Evolutionary conservation across 169 alveolate species (phyloP).

Genomic region (Plasmodium blacklocki): DNA sequence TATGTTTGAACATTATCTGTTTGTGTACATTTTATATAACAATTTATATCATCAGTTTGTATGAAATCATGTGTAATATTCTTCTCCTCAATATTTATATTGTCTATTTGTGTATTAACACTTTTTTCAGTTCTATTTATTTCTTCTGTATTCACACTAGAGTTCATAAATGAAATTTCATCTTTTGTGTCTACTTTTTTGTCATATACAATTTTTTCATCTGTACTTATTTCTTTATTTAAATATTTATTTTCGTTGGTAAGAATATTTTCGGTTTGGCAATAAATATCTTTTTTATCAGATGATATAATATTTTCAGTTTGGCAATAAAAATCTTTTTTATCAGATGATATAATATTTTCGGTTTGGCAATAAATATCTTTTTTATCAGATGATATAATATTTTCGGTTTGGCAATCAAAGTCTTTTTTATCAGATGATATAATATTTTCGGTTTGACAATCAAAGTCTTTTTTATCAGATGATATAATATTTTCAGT

Average conservation of each 20-base stretch:
- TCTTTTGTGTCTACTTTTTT: constrained; percentile 11
- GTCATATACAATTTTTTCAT: neutral
- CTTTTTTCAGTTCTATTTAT: neutral
- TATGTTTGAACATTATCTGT: neutral
- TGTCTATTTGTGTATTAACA: neutral
- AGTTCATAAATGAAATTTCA: constrained; percentile 2
- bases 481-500: no score
- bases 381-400: neutral
- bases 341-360: neutral
- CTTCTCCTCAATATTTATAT: constrained; percentile 3
- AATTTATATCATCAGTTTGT: constrained; percentile 29
- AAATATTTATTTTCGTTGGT: neutral
- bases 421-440: neutral
- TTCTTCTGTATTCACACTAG: constrained; percentile 11
- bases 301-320: neutral
- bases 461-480: no score
- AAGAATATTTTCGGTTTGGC: neutral
- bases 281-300: neutral
- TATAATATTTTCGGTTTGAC: no score
- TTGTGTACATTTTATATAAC: constrained; percentile 23
- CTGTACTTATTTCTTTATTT: constrained; percentile 29
- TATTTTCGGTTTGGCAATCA: no score
- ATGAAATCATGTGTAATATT: neutral
- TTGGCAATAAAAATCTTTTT: neutral
- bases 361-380: neutral